Conservation (phyloP, 2,329 filamentous ascomycete genomes). For the Pseudogymnoascus destructans region DNA sequence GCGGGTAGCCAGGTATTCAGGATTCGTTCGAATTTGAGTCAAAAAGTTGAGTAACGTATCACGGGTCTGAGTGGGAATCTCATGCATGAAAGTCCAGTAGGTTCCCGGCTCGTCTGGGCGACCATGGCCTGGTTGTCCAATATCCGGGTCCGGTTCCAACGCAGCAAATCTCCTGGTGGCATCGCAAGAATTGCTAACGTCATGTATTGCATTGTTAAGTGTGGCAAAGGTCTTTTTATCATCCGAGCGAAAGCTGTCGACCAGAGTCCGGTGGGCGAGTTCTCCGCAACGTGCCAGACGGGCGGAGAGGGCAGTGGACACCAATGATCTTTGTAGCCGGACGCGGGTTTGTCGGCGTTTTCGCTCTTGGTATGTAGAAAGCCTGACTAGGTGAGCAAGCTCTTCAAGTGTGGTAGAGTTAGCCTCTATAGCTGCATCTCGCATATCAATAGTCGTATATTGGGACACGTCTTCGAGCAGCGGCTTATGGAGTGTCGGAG, state of each 20-base stretch:
- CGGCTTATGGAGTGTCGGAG: slow-evolving; percentile 23
- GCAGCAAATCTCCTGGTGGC: slow-evolving; percentile 57
- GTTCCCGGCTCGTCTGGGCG: slow-evolving; percentile 31
- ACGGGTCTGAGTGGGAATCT: slow-evolving; percentile 62
- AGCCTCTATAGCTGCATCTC: slow-evolving; percentile 36
- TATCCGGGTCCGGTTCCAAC: slow-evolving; percentile 59
- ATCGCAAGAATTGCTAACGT: slow-evolving; percentile 66
- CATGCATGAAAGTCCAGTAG: slow-evolving; percentile 48
- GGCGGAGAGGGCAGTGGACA: slow-evolving; percentile 62
- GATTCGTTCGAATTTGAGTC: slow-evolving; percentile 69
- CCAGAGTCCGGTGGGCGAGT: slow-evolving; percentile 60
- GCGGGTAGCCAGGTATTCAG: slow-evolving; percentile 74
- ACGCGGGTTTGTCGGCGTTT: slow-evolving; percentile 61
- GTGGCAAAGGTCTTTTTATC: slow-evolving; percentile 66
- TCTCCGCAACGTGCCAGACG: slow-evolving; percentile 64
- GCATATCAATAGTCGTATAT: slow-evolving; percentile 49
- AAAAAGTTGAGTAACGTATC: slow-evolving; percentile 69
- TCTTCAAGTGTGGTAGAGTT: slow-evolving; percentile 62
- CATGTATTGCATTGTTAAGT: slow-evolving; percentile 65
- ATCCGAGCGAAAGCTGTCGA: slow-evolving; percentile 65
- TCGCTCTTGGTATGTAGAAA: slow-evolving; percentile 71
- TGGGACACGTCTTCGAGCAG: slow-evolving; percentile 52
- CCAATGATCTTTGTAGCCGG: slow-evolving; percentile 59
- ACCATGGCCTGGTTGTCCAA: slow-evolving; percentile 26
- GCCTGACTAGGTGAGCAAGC: slow-evolving; percentile 62